These are phyloP conservation scores for Nidularia pulvinata DNA, from an alignment of 768 basidiomycete genomes.

Conservation along the genomic window DNA sequence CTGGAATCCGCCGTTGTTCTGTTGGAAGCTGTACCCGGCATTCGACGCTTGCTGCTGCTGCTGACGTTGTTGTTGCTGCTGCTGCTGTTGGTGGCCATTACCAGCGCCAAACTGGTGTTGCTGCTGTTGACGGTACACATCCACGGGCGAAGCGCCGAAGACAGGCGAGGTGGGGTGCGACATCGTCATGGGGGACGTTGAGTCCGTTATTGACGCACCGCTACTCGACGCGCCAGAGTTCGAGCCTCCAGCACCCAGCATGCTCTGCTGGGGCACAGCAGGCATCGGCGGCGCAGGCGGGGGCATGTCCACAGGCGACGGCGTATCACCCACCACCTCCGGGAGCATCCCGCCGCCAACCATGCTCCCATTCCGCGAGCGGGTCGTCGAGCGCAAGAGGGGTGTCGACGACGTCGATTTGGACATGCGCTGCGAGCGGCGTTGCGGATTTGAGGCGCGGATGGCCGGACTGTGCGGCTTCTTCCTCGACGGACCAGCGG, in stretches of 20 bases:
- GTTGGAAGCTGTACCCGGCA: too few species aligned
- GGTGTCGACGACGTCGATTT: conserved; percentile 65
- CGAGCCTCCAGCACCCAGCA: conserved; percentile 15
- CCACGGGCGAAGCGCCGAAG: conserved; percentile 6
- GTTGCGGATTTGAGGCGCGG: conserved; percentile 28
- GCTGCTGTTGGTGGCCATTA: too few species aligned
- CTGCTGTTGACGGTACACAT: too few species aligned
- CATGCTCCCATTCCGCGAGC: conserved; percentile 3
- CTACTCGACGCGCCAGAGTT: too few species aligned
- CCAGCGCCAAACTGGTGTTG: too few species aligned
- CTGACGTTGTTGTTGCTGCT: too few species aligned
- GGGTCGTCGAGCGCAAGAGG: conserved; percentile 28
- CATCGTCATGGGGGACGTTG: too few species aligned
- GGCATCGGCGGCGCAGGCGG: conserved; percentile 57
- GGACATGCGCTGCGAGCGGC: conserved; percentile 27
- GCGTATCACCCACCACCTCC: conserved; percentile 53
- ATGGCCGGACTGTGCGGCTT: conserved; percentile 58
- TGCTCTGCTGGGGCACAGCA: conserved; percentile 78
- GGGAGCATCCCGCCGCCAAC: conserved; percentile 14
- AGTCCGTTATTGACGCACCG: too few species aligned
- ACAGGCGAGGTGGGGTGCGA: background rate
- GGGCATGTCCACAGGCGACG: conserved; percentile 84
- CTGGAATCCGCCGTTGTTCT: too few species aligned
- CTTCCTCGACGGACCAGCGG: conserved; percentile 27
- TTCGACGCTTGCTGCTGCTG: too few species aligned